Conservation (phyloP, 345 rosid genomes). For the Clausena lansium region DNA sequence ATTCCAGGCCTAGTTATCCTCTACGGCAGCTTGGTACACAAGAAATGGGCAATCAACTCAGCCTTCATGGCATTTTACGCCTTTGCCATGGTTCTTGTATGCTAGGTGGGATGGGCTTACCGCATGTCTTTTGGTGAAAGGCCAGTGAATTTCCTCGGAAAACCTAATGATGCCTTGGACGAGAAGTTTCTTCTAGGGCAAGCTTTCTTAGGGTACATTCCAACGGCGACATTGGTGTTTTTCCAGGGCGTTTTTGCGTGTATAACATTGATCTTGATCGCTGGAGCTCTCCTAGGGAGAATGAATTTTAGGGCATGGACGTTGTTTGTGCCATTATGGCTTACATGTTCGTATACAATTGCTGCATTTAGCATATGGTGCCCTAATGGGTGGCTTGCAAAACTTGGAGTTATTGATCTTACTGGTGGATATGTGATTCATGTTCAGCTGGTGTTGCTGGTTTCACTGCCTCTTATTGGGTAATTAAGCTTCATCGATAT, state of each 20-base stretch:
- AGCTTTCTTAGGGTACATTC: constrained; percentile 38
- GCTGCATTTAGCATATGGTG: constrained; percentile 47
- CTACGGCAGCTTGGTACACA: constrained; percentile 43
- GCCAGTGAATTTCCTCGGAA: constrained; percentile 35
- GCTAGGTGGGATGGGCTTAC: constrained; percentile 59
- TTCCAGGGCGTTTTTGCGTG: constrained; percentile 43
- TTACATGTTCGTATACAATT: constrained; percentile 38
- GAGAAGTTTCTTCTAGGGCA: constrained; percentile 31
- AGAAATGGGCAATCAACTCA: constrained; percentile 55
- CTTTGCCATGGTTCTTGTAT: constrained; percentile 38
- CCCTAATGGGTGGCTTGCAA: constrained; percentile 47
- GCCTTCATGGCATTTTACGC: constrained; percentile 59
- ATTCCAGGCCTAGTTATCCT: constrained; percentile 51
- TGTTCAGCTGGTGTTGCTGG: constrained; percentile 51
- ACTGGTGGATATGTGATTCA: constrained; percentile 58
- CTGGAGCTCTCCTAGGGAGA: constrained; percentile 43
- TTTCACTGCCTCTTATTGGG: constrained; percentile 57
- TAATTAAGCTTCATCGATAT: not conserved
- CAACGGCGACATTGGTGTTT: constrained; percentile 47
- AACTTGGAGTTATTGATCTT: constrained; percentile 49
- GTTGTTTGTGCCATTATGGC: constrained; percentile 51
- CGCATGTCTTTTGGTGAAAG: constrained; percentile 51
- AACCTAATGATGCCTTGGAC: constrained; percentile 36
- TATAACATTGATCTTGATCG: constrained; percentile 47
- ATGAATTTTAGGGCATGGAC: constrained; percentile 58